phyloP scores from a whole-genome alignment of 305 asterid genomes.

The Nicotiana rustica region DNA sequence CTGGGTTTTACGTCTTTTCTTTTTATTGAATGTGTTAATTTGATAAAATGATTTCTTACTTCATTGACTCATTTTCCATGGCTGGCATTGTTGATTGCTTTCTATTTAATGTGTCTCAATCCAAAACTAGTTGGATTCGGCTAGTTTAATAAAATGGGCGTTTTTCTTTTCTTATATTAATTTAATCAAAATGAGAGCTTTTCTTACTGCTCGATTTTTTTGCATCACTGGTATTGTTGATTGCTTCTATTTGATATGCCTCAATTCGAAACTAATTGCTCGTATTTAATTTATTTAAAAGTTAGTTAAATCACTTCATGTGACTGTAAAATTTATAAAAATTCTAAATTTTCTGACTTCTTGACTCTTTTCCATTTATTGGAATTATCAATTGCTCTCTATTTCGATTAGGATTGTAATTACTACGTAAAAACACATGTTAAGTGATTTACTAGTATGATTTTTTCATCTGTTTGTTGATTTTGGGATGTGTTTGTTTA shows the following conservation, averaged over 20 bases:
- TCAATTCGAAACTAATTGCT: background rate
- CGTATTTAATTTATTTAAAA: background rate
- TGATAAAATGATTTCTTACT: background rate
- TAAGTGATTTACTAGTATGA: background rate
- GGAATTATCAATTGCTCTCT: background rate
- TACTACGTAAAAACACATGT: background rate
- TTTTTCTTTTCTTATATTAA: background rate
- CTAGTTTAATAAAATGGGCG: background rate
- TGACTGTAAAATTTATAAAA: too few relatives aligned
- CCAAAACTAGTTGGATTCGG: background rate
- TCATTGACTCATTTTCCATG: background rate
- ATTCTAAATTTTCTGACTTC: background rate
- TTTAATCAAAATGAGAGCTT: background rate
- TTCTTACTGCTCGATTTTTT: background rate
- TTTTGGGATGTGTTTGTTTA: conserved; percentile 29
- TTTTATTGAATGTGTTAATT: background rate
- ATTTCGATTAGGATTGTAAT: background rate
- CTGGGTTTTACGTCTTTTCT: background rate
- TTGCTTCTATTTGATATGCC: too few relatives aligned
- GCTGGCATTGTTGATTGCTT: background rate
- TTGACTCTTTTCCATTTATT: background rate
- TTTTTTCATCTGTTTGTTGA: conserved; percentile 22
- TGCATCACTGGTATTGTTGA: background rate
- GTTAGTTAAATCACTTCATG: too few relatives aligned
- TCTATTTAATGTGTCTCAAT: background rate